Evolutionary conservation across 805 yeast genomes (phyloP).

Genomic region (Wickerhamiella nectarea): DNA sequence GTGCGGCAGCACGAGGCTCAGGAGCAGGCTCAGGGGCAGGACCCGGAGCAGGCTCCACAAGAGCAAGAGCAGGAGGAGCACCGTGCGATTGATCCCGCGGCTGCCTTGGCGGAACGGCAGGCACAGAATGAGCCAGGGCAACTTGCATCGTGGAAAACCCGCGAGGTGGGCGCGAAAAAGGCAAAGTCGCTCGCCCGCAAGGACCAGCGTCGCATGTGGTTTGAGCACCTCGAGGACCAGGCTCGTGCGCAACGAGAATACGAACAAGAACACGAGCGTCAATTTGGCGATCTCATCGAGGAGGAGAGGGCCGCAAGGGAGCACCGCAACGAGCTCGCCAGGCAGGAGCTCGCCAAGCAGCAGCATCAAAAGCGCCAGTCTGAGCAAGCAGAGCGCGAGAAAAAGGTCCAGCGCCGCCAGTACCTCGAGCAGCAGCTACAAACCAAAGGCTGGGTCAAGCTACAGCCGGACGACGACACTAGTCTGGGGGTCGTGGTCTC

Average conservation of each 20-base stretch:
- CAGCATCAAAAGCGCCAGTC: conserved; percentile 15
- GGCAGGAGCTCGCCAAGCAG: conserved; percentile 15
- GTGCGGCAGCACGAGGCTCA: conserved; percentile 1
- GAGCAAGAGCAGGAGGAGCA: conserved; percentile 10
- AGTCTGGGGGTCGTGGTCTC: conserved; percentile 15
- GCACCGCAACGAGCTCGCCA: conserved; percentile 13
- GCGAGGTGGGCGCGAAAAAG: conserved; percentile 25
- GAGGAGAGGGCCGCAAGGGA: conserved; percentile 20
- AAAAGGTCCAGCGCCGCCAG: conserved; percentile 12
- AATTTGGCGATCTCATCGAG: conserved; percentile 25
- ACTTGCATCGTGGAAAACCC: conserved; percentile 19
- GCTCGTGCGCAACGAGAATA: conserved; percentile 21
- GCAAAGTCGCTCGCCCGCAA: conserved; percentile 24
- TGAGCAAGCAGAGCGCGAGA: conserved; percentile 16
- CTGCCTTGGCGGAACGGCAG: conserved; percentile 11
- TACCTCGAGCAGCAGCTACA: conserved; percentile 12
- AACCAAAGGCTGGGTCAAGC: conserved; percentile 14
- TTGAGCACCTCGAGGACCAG: conserved; percentile 23
- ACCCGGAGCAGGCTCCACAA: background rate
- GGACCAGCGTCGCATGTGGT: conserved; percentile 25
- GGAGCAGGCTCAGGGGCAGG: background rate
- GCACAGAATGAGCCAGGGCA: conserved; percentile 12
- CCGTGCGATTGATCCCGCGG: conserved; percentile 11
- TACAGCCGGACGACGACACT: conserved; percentile 14
- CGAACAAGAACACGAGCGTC: conserved; percentile 19